Evolutionary conservation across 306 rosid genomes (phyloP).

Genomic region (Malus domestica): DNA sequence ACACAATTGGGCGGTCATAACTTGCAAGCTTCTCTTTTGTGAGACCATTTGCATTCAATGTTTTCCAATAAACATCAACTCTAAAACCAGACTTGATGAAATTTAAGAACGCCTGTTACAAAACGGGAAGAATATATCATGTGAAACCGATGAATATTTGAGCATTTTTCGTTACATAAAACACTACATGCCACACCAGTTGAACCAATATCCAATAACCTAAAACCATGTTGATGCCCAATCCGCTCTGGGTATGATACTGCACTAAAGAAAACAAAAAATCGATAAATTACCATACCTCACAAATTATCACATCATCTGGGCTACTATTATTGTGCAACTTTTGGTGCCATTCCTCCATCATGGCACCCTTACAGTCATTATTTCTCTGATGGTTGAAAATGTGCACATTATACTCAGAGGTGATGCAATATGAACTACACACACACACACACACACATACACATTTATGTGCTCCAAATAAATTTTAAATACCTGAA

Average conservation of each 20-base stretch:
- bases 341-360: conserved; percentile 47
- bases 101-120: conserved; percentile 27
- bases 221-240: background rate
- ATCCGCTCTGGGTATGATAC: background rate
- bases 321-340: conserved; percentile 36
- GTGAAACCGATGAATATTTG: background rate
- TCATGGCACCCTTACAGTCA: conserved; percentile 29
- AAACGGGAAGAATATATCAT: background rate
- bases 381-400: conserved; percentile 26
- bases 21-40: conserved; percentile 32
- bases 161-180: background rate
- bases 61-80: conserved; percentile 27
- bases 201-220: background rate
- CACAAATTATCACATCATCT: conserved; percentile 34
- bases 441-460: no score
- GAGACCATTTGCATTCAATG: conserved; percentile 27
- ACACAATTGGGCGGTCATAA: conserved; percentile 33
- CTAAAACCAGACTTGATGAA: conserved; percentile 16
- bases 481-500: conserved; percentile 23
- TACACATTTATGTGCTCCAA: background rate
- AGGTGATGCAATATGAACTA: background rate
- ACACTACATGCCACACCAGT: background rate
- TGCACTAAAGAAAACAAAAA: background rate
- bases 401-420: background rate
- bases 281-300: conserved; percentile 15